Conservation (phyloP, 805 yeast species). For the Saccharomycopsis capsularis region DNA sequence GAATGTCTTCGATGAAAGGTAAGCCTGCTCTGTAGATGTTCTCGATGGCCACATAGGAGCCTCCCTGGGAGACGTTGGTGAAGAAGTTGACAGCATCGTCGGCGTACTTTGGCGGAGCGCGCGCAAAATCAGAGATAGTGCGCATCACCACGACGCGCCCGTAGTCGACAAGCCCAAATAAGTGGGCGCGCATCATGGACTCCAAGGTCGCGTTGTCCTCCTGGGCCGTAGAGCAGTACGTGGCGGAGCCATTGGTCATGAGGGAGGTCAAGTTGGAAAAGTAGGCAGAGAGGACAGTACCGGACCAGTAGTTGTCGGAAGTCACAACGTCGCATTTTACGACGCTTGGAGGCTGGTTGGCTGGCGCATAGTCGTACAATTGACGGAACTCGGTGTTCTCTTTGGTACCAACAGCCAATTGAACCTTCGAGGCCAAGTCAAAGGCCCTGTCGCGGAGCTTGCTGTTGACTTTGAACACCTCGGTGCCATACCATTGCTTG, state of each 20-base stretch:
- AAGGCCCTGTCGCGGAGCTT: slow-evolving; percentile 52
- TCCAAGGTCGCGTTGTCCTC: slow-evolving; percentile 64
- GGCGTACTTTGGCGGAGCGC: slow-evolving; percentile 41
- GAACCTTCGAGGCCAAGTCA: slow-evolving; percentile 40
- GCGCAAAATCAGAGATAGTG: slow-evolving; percentile 52
- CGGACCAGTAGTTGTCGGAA: slow-evolving; percentile 54
- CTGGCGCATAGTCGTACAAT: slow-evolving; percentile 44
- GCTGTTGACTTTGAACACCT: slow-evolving; percentile 56
- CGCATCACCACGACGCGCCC: slow-evolving; percentile 53
- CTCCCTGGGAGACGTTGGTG: slow-evolving; percentile 44
- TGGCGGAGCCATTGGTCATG: slow-evolving; percentile 53
- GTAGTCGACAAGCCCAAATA: slow-evolving; percentile 49
- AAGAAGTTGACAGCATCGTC: slow-evolving; percentile 45
- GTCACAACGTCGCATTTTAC: slow-evolving; percentile 54
- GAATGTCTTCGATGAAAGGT: slow-evolving; percentile 48
- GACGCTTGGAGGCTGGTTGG: slow-evolving; percentile 40
- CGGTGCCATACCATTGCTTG: slow-evolving; percentile 51
- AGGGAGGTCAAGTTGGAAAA: slow-evolving; percentile 41
- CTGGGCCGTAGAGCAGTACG: slow-evolving; percentile 56
- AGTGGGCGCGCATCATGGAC: slow-evolving; percentile 47
- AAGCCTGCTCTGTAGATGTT: slow-evolving; percentile 49
- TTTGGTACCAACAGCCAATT: slow-evolving; percentile 39
- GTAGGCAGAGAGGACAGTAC: slow-evolving; percentile 43
- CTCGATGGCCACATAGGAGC: slow-evolving; percentile 39
- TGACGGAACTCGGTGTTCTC: slow-evolving; percentile 40